phyloP scores from a whole-genome alignment of 768 basidiomycete genomes.

The Boletus patriciae region DNA sequence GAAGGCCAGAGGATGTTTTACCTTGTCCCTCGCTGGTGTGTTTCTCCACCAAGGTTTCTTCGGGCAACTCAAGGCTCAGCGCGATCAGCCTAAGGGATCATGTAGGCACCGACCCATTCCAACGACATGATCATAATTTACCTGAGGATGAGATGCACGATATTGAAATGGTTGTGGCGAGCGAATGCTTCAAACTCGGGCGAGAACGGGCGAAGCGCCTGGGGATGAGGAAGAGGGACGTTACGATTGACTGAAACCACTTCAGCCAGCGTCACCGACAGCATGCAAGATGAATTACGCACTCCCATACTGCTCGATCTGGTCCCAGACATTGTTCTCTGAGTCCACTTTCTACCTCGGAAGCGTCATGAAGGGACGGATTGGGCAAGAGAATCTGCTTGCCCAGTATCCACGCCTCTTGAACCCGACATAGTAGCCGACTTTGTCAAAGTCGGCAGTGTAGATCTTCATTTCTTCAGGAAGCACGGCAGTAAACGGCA shows the following conservation, averaged over 20 bases:
- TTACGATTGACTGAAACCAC: constrained; percentile 46
- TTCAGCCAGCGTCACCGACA: background rate
- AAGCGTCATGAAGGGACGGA: background rate
- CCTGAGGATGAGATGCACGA: constrained; percentile 51
- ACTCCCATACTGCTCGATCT: constrained; percentile 63
- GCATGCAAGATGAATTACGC: constrained; percentile 15
- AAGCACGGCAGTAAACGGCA: constrained; percentile 43
- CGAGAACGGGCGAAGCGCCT: constrained; percentile 46
- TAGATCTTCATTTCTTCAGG: constrained; percentile 44
- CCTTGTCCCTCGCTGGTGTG: constrained; percentile 43
- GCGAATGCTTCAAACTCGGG: constrained; percentile 53
- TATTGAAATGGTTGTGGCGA: constrained; percentile 49
- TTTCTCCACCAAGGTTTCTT: constrained; percentile 49
- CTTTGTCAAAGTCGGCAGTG: constrained; percentile 38
- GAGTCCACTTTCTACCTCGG: constrained; percentile 51
- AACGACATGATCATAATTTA: constrained; percentile 8
- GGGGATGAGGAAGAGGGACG: constrained; percentile 46
- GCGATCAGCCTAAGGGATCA: constrained; percentile 43
- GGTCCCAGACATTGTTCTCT: constrained; percentile 52
- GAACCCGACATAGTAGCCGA: constrained; percentile 50
- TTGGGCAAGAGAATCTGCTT: constrained; percentile 5
- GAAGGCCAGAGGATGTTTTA: constrained; percentile 24
- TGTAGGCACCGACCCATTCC: background rate
- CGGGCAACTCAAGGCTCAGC: constrained; percentile 51
- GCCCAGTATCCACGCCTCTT: constrained; percentile 52